Percentiles rank a stretch among this genome's conserved stretches.
These are phyloP conservation scores for Vaccinium macrocarpon DNA, from an alignment of 148 eudicot species.

Conservation along the genomic window DNA sequence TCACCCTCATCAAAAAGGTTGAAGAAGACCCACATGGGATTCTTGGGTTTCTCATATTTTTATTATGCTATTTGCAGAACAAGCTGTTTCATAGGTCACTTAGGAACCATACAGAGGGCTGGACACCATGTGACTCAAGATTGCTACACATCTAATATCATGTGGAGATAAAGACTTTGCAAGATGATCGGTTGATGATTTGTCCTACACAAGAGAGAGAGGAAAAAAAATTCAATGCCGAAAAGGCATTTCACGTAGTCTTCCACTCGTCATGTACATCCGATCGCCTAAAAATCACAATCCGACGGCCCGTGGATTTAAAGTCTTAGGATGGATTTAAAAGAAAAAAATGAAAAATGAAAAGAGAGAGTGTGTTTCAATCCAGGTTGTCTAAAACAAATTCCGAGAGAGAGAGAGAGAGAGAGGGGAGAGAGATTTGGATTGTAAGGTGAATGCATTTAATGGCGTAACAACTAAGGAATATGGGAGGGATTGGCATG, in stretches of 20 bases:
- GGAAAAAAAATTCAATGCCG: too few species aligned
- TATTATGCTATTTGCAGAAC: not conserved
- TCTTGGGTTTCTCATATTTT: not conserved
- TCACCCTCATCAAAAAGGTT: not conserved
- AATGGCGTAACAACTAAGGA: constrained; percentile 11
- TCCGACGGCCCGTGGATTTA: too few species aligned
- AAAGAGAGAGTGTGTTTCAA: too few species aligned
- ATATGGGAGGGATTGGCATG: not conserved
- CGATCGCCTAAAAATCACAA: too few species aligned
- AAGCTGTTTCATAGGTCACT: constrained; percentile 17
- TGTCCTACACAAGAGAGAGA: not conserved
- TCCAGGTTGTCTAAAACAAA: not conserved
- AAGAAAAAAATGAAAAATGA: too few species aligned
- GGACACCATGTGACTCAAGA: constrained; percentile 20
- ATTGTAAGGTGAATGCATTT: constrained; percentile 13
- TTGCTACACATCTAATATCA: constrained; percentile 12
- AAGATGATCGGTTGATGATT: constrained; percentile 12
- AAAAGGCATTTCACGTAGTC: too few species aligned
- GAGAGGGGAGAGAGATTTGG: not conserved
- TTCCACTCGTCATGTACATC: too few species aligned
- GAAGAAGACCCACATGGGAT: constrained; percentile 23
- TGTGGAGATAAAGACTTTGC: constrained; percentile 18
- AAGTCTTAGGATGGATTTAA: too few species aligned
- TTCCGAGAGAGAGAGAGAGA: not conserved
- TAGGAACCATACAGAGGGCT: constrained; percentile 1